phyloP scores from a whole-genome alignment of 176 grass and related monocot species.

The Ampelocalamus luodianensis region DNA sequence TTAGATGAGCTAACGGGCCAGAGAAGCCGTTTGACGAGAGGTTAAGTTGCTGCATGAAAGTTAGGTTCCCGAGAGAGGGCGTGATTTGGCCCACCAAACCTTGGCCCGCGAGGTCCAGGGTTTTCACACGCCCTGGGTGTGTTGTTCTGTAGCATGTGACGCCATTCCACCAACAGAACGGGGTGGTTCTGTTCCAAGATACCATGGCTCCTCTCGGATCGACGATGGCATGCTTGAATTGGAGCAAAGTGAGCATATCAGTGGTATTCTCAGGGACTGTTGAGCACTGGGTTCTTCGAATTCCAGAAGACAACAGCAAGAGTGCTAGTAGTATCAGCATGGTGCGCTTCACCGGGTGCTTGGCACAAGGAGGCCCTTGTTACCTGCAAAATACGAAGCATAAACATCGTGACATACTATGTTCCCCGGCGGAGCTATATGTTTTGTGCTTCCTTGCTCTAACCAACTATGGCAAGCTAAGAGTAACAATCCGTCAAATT shows the following conservation, averaged over 20 bases:
- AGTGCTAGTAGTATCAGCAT: no score
- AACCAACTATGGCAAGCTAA: no score
- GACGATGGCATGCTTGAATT: neutral
- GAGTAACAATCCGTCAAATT: no score
- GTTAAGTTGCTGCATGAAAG: neutral
- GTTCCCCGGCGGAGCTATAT: no score
- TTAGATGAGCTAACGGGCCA: neutral
- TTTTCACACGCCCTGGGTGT: neutral
- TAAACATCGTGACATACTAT: no score
- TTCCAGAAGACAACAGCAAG: neutral
- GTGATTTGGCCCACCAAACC: neutral
- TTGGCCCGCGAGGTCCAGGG: neutral
- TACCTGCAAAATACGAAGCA: no score
- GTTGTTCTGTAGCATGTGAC: neutral
- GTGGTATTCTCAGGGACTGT: neutral
- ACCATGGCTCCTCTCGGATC: neutral
- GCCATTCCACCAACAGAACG: neutral
- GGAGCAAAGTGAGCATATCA: neutral
- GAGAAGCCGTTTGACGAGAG: neutral
- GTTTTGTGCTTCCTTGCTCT: no score
- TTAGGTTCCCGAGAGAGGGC: neutral
- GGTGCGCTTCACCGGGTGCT: no score
- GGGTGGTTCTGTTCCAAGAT: neutral
- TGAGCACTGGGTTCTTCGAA: neutral
- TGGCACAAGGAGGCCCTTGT: no score